These are phyloP conservation scores for Aspergillus carlsbadensis DNA, from an alignment of 495 filamentous ascomycete species.

Conservation along the genomic window DNA sequence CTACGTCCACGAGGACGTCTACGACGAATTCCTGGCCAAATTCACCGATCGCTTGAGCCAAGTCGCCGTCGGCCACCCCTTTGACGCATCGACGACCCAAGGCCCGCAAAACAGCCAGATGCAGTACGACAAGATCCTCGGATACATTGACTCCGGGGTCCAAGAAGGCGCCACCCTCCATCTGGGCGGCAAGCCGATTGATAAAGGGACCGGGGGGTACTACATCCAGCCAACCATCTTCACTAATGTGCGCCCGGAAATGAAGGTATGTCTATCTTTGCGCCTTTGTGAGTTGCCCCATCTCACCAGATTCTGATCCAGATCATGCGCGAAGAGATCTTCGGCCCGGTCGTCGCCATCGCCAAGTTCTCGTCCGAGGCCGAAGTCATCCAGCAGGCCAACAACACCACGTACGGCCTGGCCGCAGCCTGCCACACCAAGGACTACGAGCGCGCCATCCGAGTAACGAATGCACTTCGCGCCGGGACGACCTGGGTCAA, in stretches of 20 bases:
- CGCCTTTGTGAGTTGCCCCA: too few species aligned
- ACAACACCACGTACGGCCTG: constrained; percentile 77
- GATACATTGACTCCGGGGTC: constrained; percentile 90
- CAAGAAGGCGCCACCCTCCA: constrained; percentile 81
- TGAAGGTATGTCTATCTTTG: constrained; percentile 79
- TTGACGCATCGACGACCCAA: constrained; percentile 85
- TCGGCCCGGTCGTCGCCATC: constrained; percentile 90
- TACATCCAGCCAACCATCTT: constrained; percentile 99
- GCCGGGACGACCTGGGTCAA: constrained; percentile 97
- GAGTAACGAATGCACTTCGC: constrained; percentile 74
- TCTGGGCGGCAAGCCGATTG: constrained; percentile 67
- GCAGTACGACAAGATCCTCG: constrained; percentile 97
- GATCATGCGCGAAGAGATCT: constrained; percentile 74
- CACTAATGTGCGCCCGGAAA: constrained; percentile 79
- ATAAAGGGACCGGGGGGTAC: constrained; percentile 87
- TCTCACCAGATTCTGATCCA: too few species aligned
- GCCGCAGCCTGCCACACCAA: constrained; percentile 91
- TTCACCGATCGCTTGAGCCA: constrained; percentile 82
- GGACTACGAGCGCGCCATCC: constrained; percentile 88
- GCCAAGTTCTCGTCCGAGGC: constrained; percentile 90
- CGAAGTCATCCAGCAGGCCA: constrained; percentile 77
- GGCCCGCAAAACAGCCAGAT: constrained; percentile 92
- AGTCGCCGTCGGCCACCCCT: constrained; percentile 93
- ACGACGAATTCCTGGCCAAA: constrained; percentile 85
- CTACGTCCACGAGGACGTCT: constrained; percentile 93